Evolutionary conservation across 2,329 filamentous ascomycete genomes (phyloP), one percentile per base, ranked within the genome.

Genomic region (Westerdykella ornata): DNA sequence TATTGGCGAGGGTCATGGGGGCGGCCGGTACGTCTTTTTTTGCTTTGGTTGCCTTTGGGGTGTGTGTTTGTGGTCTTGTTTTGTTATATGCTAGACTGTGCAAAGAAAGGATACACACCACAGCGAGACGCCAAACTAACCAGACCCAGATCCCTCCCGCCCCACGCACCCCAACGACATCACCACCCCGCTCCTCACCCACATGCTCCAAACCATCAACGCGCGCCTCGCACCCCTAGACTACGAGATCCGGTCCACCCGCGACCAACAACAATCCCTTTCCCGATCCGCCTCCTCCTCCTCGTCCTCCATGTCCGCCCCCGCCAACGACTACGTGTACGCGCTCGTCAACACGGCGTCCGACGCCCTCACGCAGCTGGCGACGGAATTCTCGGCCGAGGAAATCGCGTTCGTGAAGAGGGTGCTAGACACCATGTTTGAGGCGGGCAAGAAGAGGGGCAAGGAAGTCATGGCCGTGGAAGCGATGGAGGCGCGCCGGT

Each of bases 351-450:
- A 98, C 68, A 87, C 84, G 1, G 83, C 85, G 8, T 88, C 84
- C 46, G 92, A 98, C 65, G 72, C 83, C 0, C 72, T 90, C 45
- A 94, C 88, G 0, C 90, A 96, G 57, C 75, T 96, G 30, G 88
- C 89, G 2, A 97, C 92, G 0, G 80, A 78, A 0, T 85, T 85
- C 60, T 77, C 75, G 6, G 71, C 87, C 0, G 88, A 95, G 52
- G 89, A 97, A 69, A 85, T 97, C 22, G 80, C 85, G 0, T 98
- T 88, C 62, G 78, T 97, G 41, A 92, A 94, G 67, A 76, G 92
- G 7, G 65, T 96, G 3, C 76, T 98, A 1, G 89, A 96, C 62
- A 81, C 78, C 53, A 94, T 98, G 78, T 98, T 97, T 60, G 87
- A 94, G 49, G 84, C 79, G 15, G 81, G 88, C 69, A 97, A 97